A percentile compares a stretch with the other conserved stretches of the same genome.
phyloP scores from a whole-genome alignment of 441 rosid species.

The Arabidopsis hybrid region DNA sequence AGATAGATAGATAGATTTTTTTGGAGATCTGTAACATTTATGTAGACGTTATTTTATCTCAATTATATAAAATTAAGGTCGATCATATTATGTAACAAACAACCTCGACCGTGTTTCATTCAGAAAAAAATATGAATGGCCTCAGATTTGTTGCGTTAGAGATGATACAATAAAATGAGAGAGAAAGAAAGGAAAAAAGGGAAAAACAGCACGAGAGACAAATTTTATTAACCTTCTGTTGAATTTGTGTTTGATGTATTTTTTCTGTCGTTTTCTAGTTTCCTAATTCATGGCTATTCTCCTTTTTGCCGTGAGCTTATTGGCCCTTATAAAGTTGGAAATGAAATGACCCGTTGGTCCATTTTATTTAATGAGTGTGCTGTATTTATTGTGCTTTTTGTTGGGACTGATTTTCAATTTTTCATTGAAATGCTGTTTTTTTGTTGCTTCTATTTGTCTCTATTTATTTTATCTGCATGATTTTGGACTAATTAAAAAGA shows the following conservation, averaged over 20 bases:
- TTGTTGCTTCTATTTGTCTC: background rate
- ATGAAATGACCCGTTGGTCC: constrained; percentile 40
- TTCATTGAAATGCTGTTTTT: constrained; percentile 30
- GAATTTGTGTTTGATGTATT: background rate
- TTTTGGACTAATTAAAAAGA: background rate
- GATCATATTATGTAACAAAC: background rate
- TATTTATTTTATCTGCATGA: background rate
- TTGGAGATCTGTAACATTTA: constrained; percentile 3
- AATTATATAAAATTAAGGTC: background rate
- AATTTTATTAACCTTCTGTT: background rate
- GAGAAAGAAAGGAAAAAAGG: background rate
- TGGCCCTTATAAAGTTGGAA: constrained; percentile 42
- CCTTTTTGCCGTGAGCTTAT: constrained; percentile 30
- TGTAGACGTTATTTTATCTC: background rate
- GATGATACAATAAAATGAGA: background rate
- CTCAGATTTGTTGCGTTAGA: background rate
- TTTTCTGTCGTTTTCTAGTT: constrained; percentile 16
- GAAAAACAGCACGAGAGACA: background rate
- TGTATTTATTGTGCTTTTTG: constrained; percentile 42
- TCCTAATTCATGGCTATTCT: constrained; percentile 25
- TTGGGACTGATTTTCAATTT: constrained; percentile 44
- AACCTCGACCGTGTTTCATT: background rate
- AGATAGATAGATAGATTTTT: background rate
- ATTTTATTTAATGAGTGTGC: constrained; percentile 30
- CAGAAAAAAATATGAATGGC: background rate